These are phyloP conservation scores for Astrothelium subdiscretum DNA, from an alignment of 495 filamentous ascomycete species.

Conservation along the genomic window DNA sequence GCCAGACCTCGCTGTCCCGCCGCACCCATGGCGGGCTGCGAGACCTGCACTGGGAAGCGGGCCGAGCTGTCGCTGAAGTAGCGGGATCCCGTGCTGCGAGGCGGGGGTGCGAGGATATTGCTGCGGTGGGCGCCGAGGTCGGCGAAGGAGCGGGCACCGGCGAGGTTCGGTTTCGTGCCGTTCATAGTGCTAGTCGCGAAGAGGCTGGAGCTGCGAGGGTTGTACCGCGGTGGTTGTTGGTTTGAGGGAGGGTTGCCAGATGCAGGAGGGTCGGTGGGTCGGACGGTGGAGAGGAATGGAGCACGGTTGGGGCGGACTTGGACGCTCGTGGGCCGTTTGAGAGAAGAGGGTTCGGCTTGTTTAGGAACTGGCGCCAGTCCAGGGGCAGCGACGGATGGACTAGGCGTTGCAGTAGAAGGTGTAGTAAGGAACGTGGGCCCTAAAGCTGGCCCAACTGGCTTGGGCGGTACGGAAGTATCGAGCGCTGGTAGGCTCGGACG, in stretches of 20 bases:
- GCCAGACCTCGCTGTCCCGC: conserved; percentile 3
- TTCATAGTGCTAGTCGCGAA: not conserved
- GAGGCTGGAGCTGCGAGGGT: not conserved
- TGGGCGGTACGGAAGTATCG: conserved; percentile 6
- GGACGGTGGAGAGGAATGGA: conserved; percentile 20
- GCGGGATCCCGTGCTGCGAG: not conserved
- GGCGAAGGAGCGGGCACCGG: not conserved
- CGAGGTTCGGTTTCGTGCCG: not conserved
- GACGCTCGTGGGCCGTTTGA: conserved; percentile 24
- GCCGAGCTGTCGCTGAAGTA: not conserved
- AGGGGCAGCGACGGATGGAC: not conserved
- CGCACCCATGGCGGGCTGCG: not conserved
- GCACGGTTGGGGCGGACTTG: conserved; percentile 25
- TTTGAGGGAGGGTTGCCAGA: conserved; percentile 13
- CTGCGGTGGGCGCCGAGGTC: not conserved
- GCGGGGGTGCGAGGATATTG: not conserved
- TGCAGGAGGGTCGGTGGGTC: conserved; percentile 5
- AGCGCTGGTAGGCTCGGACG: not conserved
- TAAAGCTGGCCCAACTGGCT: conserved; percentile 7
- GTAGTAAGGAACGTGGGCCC: conserved; percentile 3
- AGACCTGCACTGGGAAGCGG: not conserved
- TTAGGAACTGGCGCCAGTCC: not conserved
- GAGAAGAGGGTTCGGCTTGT: conserved; percentile 7
- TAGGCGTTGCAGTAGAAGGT: conserved; percentile 5
- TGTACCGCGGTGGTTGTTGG: conserved; percentile 6